Percentiles rank a stretch among this genome's conserved stretches.
These are phyloP conservation scores for Lipomyces spencermartinsiae DNA, from an alignment of 805 yeast species.

Conservation along the genomic window DNA sequence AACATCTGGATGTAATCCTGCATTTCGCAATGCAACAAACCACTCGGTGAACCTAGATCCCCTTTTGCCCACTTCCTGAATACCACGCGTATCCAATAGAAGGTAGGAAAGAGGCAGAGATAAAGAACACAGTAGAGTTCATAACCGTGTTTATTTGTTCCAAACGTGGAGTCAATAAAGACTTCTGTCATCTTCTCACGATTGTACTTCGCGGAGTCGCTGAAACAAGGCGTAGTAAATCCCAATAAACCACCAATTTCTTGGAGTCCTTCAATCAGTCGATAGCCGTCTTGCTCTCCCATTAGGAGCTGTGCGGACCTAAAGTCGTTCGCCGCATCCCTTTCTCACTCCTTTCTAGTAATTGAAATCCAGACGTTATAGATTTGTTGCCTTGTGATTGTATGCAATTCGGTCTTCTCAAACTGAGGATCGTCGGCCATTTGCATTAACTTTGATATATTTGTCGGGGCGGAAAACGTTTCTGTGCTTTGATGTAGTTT, in stretches of 20 bases:
- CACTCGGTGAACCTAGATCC: neutral
- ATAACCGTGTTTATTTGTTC: neutral
- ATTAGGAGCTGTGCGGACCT: neutral
- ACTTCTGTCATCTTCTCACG: neutral
- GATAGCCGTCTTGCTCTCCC: neutral
- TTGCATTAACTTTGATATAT: neutral
- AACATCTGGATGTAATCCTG: neutral
- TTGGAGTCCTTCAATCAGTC: neutral
- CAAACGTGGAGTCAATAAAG: neutral
- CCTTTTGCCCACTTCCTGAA: neutral
- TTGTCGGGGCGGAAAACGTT: neutral
- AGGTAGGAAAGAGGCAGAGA: neutral
- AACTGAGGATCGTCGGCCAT: neutral
- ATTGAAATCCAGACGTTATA: neutral
- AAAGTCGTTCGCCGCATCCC: neutral
- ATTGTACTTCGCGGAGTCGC: neutral
- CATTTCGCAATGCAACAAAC: neutral
- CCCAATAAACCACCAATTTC: neutral
- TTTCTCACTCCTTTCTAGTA: neutral
- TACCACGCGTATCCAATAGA: neutral
- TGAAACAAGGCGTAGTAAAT: neutral
- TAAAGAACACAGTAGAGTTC: neutral
- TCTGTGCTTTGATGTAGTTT: neutral
- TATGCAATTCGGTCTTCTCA: neutral
- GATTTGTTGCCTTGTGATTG: neutral